Percentiles rank a stretch among this genome's conserved stretches.
These are phyloP conservation scores for Pythium aquatile DNA, from an alignment of 352 stramenopile genomes.

Conservation along the genomic window DNA sequence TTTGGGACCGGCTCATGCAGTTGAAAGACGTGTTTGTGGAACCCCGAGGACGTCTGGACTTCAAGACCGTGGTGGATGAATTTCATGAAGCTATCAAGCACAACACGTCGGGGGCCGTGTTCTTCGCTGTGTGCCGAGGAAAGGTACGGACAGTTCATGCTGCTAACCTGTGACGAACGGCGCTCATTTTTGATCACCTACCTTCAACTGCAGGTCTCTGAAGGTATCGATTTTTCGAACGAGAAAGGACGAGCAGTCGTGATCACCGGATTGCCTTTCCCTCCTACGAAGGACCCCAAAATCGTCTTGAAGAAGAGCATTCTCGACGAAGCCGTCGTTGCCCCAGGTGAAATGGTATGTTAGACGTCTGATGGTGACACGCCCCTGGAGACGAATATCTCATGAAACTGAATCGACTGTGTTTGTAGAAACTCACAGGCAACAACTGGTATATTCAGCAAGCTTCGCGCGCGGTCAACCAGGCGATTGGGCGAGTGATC, in stretches of 20 bases:
- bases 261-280: conserved; percentile 99
- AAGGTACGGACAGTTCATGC: conserved; percentile 63
- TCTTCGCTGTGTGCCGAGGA: conserved; percentile 98
- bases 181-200: no score
- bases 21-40: conserved; percentile 83
- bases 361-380: not conserved
- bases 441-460: conserved; percentile 99
- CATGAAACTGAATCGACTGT: not conserved
- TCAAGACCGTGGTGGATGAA: conserved; percentile 77
- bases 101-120: conserved; percentile 88
- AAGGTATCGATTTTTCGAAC: conserved; percentile 99
- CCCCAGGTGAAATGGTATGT: conserved; percentile 61
- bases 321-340: conserved; percentile 81
- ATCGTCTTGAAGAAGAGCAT: conserved; percentile 98
- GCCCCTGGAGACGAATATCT: conserved; percentile 1
- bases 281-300: conserved; percentile 95
- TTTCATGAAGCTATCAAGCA: conserved; percentile 74
- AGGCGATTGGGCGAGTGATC: conserved; percentile 99
- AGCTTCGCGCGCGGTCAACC: conserved; percentile 97
- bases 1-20: conserved; percentile 77
- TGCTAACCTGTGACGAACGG: not conserved
- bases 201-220: conserved; percentile 74
- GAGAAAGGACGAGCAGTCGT: conserved; percentile 96
- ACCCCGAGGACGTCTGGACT: conserved; percentile 65
- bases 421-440: conserved; percentile 85